phyloP scores from a whole-genome alignment of 768 basidiomycete species.

The Boletus rufocinnamomeus region DNA sequence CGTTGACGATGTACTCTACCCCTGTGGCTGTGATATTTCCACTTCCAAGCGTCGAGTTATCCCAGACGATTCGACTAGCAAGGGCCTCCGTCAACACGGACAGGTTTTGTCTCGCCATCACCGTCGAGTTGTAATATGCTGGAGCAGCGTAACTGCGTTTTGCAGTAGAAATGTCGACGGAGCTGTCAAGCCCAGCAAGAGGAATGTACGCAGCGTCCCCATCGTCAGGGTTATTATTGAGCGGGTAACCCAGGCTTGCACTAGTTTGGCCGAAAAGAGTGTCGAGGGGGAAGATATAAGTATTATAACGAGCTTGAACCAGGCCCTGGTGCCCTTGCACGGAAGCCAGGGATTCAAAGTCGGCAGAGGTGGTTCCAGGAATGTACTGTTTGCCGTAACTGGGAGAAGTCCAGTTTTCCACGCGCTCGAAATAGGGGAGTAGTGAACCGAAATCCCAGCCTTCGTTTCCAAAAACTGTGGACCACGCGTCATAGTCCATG shows the following conservation, averaged over 20 bases:
- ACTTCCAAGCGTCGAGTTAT: neutral
- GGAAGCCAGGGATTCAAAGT: neutral
- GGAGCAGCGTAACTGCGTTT: neutral
- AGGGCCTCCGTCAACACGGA: neutral
- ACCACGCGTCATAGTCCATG: neutral
- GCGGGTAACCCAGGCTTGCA: neutral
- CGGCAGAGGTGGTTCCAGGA: neutral
- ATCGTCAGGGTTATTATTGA: neutral
- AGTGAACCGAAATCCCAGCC: neutral
- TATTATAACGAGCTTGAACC: neutral
- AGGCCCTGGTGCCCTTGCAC: neutral
- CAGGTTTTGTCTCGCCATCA: neutral
- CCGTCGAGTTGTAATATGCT: neutral
- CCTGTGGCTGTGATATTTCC: neutral
- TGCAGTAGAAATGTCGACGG: neutral
- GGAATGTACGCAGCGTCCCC: neutral
- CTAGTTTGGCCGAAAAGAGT: neutral
- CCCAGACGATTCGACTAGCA: neutral
- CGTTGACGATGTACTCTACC: slow-evolving; percentile 1
- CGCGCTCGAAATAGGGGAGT: neutral
- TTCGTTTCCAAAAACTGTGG: neutral
- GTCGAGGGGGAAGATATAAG: neutral
- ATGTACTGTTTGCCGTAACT: neutral
- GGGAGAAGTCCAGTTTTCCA: slow-evolving; percentile 2
- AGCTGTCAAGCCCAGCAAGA: neutral